Percentiles rank a stretch among this genome's conserved stretches.
phyloP scores from a whole-genome alignment of 768 basidiomycete species.

The Sutorius australiensis region DNA sequence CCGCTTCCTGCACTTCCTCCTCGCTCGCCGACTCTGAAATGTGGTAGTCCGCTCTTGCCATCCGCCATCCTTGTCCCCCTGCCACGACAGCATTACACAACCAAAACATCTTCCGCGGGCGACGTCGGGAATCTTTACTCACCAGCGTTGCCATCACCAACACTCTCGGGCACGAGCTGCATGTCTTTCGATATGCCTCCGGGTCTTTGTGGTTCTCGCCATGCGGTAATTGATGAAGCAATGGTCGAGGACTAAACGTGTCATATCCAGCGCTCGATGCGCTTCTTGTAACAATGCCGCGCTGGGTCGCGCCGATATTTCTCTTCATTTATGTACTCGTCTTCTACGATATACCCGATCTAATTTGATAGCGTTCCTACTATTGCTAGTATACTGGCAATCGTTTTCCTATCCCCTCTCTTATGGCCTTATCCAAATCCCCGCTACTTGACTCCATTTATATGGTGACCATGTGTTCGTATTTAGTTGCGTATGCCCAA shows the following conservation, averaged over 20 bases:
- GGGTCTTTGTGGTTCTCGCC: constrained; percentile 1
- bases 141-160: not conserved
- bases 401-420: not conserved
- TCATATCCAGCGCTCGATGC: constrained; percentile 9
- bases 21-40: constrained; percentile 19
- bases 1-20: constrained; percentile 28
- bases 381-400: not conserved
- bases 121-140: constrained; percentile 1
- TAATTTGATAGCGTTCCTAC: constrained; percentile 14
- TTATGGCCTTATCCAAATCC: not conserved
- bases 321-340: not conserved
- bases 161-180: constrained; percentile 9
- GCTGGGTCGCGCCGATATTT: constrained; percentile 13
- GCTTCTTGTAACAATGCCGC: constrained; percentile 3
- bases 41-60: constrained; percentile 13
- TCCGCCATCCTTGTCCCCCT: constrained; percentile 15
- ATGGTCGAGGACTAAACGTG: constrained; percentile 20
- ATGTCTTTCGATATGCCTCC: constrained; percentile 11
- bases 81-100: constrained; percentile 19
- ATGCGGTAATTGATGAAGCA: constrained; percentile 12
- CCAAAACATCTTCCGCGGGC: not conserved
- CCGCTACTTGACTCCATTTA: not conserved
- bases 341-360: constrained; percentile 12
- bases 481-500: not conserved
- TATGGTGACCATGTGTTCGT: not conserved